phyloP scores from a whole-genome alignment of 2,329 filamentous ascomycete genomes.

The Hymenoscyphus albidus region DNA sequence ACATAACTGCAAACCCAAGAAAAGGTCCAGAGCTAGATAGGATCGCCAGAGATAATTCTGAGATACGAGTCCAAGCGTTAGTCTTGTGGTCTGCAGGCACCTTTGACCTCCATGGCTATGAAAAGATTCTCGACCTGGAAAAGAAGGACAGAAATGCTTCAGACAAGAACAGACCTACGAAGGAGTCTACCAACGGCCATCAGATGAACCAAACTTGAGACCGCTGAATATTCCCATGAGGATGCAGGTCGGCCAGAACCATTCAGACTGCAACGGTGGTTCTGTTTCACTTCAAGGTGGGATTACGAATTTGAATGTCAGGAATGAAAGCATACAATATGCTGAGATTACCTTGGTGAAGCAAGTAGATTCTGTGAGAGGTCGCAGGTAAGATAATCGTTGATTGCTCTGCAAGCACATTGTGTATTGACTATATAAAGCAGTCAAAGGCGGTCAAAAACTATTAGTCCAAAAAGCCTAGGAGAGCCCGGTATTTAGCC shows the following conservation, averaged over 20 bases:
- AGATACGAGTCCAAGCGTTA: constrained; percentile 63
- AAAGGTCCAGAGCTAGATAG: constrained; percentile 8
- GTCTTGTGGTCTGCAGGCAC: constrained; percentile 74
- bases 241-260: background rate
- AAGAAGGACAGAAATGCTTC: constrained; percentile 4
- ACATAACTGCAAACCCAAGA: constrained; percentile 46
- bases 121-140: constrained; percentile 39
- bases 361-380: too few species aligned
- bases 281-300: background rate
- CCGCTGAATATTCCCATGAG: background rate
- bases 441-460: too few species aligned
- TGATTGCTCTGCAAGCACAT: too few species aligned
- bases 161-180: background rate
- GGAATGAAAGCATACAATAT: background rate
- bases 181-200: background rate
- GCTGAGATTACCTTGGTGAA: too few species aligned
- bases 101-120: constrained; percentile 68
- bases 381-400: too few species aligned
- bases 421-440: too few species aligned
- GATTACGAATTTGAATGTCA: background rate
- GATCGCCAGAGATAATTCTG: constrained; percentile 33
- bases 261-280: background rate
- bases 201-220: background rate
- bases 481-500: too few species aligned
- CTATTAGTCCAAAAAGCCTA: too few species aligned